Evolutionary conservation across 129 eudicot genomes (phyloP).

Genomic region (Artemisia argyi): DNA sequence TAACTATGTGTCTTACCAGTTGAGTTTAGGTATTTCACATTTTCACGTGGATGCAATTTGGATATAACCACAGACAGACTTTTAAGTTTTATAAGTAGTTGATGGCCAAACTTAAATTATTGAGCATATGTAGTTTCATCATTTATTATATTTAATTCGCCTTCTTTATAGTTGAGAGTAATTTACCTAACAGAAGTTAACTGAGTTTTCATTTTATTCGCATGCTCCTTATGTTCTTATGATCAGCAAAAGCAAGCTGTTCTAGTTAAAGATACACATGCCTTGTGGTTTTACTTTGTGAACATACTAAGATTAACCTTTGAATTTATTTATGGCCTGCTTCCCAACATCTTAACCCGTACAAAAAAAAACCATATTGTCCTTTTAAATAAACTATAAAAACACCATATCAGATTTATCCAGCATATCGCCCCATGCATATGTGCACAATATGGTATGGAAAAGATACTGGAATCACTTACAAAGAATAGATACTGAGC

Average conservation of each 20-base stretch:
- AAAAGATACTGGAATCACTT: too few species aligned
- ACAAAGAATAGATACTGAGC: too few species aligned
- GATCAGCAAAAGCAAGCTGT: slow-evolving; percentile 5
- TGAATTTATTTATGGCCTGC: slow-evolving; percentile 14
- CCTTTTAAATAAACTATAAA: neutral
- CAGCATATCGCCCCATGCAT: neutral
- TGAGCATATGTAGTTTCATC: neutral
- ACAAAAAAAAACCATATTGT: neutral
- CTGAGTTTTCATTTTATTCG: neutral
- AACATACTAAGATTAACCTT: slow-evolving; percentile 12
- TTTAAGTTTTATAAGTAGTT: neutral
- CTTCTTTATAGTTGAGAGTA: slow-evolving; percentile 2
- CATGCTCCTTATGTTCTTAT: slow-evolving; percentile 7
- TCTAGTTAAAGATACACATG: slow-evolving; percentile 4
- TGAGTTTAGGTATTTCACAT: slow-evolving; percentile 16
- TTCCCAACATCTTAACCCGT: slow-evolving; percentile 19
- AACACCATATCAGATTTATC: slow-evolving; percentile 13
- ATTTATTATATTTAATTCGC: neutral
- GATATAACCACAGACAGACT: slow-evolving; percentile 19
- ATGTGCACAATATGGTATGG: too few species aligned
- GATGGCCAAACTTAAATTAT: slow-evolving; percentile 15
- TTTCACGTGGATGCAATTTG: slow-evolving; percentile 17
- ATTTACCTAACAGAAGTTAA: neutral
- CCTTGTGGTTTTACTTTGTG: neutral
- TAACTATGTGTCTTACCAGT: neutral